These are phyloP conservation scores for Plantago coronopus DNA, from an alignment of 305 asterid genomes.

Conservation along the genomic window DNA sequence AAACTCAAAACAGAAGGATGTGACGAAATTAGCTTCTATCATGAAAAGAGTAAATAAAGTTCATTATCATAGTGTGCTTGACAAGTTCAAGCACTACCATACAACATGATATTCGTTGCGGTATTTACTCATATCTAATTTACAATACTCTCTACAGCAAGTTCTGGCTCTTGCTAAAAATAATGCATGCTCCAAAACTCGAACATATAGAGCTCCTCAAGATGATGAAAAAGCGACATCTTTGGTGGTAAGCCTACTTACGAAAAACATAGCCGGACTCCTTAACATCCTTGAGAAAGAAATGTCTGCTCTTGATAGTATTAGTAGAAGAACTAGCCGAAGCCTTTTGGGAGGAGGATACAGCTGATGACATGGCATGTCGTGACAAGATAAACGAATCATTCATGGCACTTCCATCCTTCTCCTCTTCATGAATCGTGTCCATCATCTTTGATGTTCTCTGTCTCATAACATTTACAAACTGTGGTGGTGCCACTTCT, in stretches of 20 bases:
- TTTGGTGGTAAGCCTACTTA: not conserved
- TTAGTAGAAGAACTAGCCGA: not conserved
- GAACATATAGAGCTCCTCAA: not conserved
- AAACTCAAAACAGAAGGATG: no score
- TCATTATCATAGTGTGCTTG: not conserved
- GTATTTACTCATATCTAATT: not conserved
- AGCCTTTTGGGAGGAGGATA: conserved; percentile 1
- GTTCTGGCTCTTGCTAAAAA: conserved; percentile 1
- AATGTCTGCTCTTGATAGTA: not conserved
- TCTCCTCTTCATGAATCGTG: conserved; percentile 43
- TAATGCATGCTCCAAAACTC: conserved; percentile 3
- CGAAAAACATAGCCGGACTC: not conserved
- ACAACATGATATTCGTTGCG: not conserved
- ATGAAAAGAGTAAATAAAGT: not conserved
- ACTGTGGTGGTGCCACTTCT: conserved; percentile 43
- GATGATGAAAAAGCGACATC: not conserved
- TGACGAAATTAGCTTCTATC: no score
- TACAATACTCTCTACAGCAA: not conserved
- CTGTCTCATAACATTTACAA: conserved; percentile 34
- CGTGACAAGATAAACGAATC: conserved; percentile 1
- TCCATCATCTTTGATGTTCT: conserved; percentile 37
- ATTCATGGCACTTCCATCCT: not conserved
- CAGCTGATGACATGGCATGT: not conserved
- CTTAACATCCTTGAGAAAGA: not conserved
- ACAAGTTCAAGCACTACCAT: not conserved